Evolutionary conservation across 176 grass and related monocot species (phyloP).

Genomic region (Aegilops sharonensis): DNA sequence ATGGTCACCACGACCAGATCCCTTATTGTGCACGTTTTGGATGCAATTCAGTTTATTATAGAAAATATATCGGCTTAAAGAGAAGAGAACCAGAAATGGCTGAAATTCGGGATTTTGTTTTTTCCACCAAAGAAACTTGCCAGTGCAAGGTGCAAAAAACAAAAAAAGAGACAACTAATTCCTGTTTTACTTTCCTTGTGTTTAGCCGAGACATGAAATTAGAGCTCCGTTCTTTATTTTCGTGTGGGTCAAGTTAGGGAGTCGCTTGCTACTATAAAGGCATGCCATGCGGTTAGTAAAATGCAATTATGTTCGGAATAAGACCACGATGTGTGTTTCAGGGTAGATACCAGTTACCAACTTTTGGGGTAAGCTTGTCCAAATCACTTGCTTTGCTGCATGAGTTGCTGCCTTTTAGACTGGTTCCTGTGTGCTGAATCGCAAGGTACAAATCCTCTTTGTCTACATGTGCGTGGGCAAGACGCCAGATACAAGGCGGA

Average conservation of each 20-base stretch:
- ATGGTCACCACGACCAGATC: background rate
- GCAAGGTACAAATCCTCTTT: background rate
- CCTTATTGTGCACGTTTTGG: background rate
- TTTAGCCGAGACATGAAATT: background rate
- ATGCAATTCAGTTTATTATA: background rate
- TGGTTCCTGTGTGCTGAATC: background rate
- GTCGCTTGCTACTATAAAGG: background rate
- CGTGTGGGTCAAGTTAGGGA: background rate
- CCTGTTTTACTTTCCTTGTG: background rate
- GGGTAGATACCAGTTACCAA: background rate
- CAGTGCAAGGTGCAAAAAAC: background rate
- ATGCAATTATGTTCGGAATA: background rate
- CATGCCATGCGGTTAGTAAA: background rate
- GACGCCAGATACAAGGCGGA: background rate
- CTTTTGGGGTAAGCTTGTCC: background rate
- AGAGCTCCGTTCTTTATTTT: background rate
- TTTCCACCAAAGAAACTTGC: background rate
- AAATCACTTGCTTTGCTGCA: background rate
- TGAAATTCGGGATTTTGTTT: background rate
- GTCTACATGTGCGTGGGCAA: background rate
- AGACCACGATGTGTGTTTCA: background rate
- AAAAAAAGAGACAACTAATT: background rate
- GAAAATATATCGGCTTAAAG: background rate
- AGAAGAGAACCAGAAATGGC: constrained; percentile 5
- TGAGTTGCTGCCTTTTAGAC: background rate